These are phyloP conservation scores for Penicillium psychrosexuale DNA, from an alignment of 2,329 filamentous ascomycete genomes.

Conservation along the genomic window DNA sequence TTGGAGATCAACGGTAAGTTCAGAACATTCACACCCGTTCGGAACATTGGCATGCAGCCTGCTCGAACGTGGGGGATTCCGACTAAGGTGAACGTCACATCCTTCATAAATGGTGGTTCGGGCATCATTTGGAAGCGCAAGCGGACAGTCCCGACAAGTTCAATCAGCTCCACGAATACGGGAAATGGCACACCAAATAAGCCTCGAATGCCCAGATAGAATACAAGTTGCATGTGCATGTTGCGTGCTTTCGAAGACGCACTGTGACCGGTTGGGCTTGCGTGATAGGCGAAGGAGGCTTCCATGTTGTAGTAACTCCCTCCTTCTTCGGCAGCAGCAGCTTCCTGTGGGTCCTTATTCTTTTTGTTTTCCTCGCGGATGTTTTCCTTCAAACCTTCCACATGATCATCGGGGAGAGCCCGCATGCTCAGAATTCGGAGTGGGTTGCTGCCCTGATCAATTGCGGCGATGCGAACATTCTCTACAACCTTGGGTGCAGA, in stretches of 20 bases:
- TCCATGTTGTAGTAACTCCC: slow-evolving; percentile 93
- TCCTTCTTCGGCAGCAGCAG: slow-evolving; percentile 83
- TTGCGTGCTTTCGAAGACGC: slow-evolving; percentile 82
- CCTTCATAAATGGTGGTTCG: slow-evolving; percentile 88
- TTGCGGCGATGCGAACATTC: slow-evolving; percentile 90
- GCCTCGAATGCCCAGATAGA: slow-evolving; percentile 86
- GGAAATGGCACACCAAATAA: slow-evolving; percentile 85
- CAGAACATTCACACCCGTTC: slow-evolving; percentile 83
- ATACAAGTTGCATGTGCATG: slow-evolving; percentile 95
- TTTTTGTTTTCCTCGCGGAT: slow-evolving; percentile 76
- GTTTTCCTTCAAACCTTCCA: slow-evolving; percentile 75
- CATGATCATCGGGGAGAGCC: slow-evolving; percentile 77
- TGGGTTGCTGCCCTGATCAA: slow-evolving; percentile 89
- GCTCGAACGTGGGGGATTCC: slow-evolving; percentile 85
- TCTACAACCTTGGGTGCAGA: slow-evolving; percentile 89
- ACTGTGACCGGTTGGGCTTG: slow-evolving; percentile 66
- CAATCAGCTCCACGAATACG: slow-evolving; percentile 84
- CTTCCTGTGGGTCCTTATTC: slow-evolving; percentile 79
- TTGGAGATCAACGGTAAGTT: slow-evolving; percentile 91
- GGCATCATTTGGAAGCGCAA: slow-evolving; percentile 81
- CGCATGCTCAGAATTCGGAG: slow-evolving; percentile 83
- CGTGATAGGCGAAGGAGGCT: slow-evolving; percentile 86
- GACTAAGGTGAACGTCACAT: slow-evolving; percentile 89
- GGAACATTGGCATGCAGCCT: slow-evolving; percentile 88
- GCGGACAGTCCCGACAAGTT: slow-evolving; percentile 83